Conservation (phyloP, 345 rosid species). For the Acer yangbiense region DNA sequence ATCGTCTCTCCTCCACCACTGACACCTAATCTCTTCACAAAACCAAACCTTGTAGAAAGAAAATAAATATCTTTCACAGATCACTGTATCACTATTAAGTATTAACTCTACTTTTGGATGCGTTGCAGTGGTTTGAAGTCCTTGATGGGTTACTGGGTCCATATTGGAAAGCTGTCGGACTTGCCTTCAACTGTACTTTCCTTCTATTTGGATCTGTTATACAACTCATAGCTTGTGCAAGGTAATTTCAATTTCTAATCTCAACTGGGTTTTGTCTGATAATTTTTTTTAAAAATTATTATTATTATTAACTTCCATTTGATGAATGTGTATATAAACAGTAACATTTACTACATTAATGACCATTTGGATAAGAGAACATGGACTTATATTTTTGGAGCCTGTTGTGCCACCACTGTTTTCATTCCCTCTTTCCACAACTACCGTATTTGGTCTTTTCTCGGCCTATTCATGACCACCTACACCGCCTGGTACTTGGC, state of each 20-base stretch:
- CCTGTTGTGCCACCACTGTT: slow-evolving; percentile 99
- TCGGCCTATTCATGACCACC: slow-evolving; percentile 99
- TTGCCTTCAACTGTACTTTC: slow-evolving; percentile 98
- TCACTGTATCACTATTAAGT: neutral
- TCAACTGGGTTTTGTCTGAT: slow-evolving; percentile 7
- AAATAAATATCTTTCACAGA: slow-evolving; percentile 8
- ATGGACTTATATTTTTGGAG: slow-evolving; percentile 99
- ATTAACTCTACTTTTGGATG: slow-evolving; percentile 1
- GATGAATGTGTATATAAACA: slow-evolving; percentile 24
- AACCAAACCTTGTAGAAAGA: slow-evolving; percentile 5
- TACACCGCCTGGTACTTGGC: slow-evolving; percentile 98
- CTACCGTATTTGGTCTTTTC: slow-evolving; percentile 98
- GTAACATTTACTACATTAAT: slow-evolving; percentile 96
- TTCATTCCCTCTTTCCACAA: slow-evolving; percentile 98
- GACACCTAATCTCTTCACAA: slow-evolving; percentile 24
- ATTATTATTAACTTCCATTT: neutral
- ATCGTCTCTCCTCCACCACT: slow-evolving; percentile 9
- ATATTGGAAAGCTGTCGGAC: slow-evolving; percentile 94
- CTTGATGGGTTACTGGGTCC: slow-evolving; percentile 93
- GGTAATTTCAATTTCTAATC: slow-evolving; percentile 35
- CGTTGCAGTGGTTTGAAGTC: slow-evolving; percentile 95
- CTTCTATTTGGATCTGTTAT: slow-evolving; percentile 96
- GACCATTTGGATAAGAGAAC: slow-evolving; percentile 97
- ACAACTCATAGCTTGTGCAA: slow-evolving; percentile 98
- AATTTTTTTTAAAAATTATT: neutral